Evolutionary conservation across 495 filamentous ascomycete species (phyloP).

Genomic region (Copromyces sp.): DNA sequence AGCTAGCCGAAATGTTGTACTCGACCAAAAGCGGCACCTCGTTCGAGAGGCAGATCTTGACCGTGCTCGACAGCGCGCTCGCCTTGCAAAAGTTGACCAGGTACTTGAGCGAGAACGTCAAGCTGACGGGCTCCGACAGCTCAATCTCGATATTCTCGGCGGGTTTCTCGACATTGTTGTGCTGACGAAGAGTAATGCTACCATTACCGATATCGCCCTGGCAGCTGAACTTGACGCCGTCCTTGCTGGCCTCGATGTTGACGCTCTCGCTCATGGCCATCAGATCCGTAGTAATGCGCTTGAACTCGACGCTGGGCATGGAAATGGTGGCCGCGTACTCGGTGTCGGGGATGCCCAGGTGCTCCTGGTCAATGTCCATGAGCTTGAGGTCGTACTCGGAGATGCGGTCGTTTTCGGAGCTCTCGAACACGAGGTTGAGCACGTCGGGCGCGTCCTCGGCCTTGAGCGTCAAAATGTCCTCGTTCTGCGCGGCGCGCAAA

Average conservation of each 20-base stretch:
- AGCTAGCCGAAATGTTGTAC: constrained; percentile 64
- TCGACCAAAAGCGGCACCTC: constrained; percentile 95
- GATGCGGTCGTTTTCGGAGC: constrained; percentile 71
- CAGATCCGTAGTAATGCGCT: constrained; percentile 87
- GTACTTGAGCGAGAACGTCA: constrained; percentile 99
- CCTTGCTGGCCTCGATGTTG: constrained; percentile 91
- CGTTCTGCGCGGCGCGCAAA: constrained; percentile 83
- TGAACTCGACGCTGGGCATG: constrained; percentile 85
- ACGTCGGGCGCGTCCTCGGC: constrained; percentile 93
- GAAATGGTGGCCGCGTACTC: constrained; percentile 87
- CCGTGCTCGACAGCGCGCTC: constrained; percentile 64
- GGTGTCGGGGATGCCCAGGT: constrained; percentile 95
- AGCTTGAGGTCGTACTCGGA: constrained; percentile 99
- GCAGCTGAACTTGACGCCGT: constrained; percentile 93
- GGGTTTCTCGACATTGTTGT: constrained; percentile 86
- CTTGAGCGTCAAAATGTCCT: constrained; percentile 93
- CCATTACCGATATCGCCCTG: constrained; percentile 93
- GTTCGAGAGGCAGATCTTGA: constrained; percentile 87
- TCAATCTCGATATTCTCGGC: constrained; percentile 78
- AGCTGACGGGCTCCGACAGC: constrained; percentile 81
- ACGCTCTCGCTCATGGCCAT: constrained; percentile 86
- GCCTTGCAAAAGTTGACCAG: constrained; percentile 99
- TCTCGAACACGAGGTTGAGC: constrained; percentile 94
- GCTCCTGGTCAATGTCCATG: constrained; percentile 99
- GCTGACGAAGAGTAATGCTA: constrained; percentile 79